These are phyloP conservation scores for Colletotrichum sidae DNA, from an alignment of 2,329 filamentous ascomycete species.

Conservation along the genomic window DNA sequence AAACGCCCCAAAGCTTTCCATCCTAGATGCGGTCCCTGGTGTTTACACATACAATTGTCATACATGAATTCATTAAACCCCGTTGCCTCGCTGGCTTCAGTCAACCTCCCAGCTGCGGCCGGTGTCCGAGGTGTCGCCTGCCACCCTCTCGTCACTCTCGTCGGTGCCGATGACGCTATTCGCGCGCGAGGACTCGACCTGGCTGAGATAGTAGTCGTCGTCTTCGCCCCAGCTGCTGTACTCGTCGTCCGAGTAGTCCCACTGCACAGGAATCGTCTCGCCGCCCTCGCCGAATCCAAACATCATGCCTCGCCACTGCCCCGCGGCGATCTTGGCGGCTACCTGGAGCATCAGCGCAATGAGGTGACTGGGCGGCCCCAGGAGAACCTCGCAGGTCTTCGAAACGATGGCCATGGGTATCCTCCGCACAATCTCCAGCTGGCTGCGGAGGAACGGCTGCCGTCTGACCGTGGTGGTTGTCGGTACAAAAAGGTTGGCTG, in stretches of 20 bases:
- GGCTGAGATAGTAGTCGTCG: slow-evolving; percentile 56
- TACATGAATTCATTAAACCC: slow-evolving; percentile 33
- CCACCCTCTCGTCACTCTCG: slow-evolving; percentile 34
- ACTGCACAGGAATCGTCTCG: slow-evolving; percentile 67
- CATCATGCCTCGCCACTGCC: slow-evolving; percentile 71
- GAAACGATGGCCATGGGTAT: slow-evolving; percentile 76
- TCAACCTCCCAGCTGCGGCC: slow-evolving; percentile 37
- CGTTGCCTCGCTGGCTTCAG: slow-evolving; percentile 26
- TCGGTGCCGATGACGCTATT: slow-evolving; percentile 26
- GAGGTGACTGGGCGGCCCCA: slow-evolving; percentile 84
- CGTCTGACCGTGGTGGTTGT: slow-evolving; percentile 43
- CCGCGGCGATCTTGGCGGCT: slow-evolving; percentile 77
- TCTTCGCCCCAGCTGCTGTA: slow-evolving; percentile 68
- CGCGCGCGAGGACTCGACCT: slow-evolving; percentile 47
- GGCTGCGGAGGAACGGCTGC: slow-evolving; percentile 50
- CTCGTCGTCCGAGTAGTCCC: slow-evolving; percentile 71
- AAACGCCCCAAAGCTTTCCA: slow-evolving; percentile 24
- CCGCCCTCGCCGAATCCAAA: slow-evolving; percentile 65
- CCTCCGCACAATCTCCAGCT: slow-evolving; percentile 59
- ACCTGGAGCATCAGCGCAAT: slow-evolving; percentile 84
- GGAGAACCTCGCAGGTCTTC: slow-evolving; percentile 80
- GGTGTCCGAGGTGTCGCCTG: slow-evolving; percentile 31
- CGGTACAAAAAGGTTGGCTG: slow-evolving; percentile 74
- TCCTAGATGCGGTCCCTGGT: slow-evolving; percentile 26
- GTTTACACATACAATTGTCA: slow-evolving; percentile 32